phyloP scores from a whole-genome alignment of 2,329 filamentous ascomycete species.

The Seiridium cupressi region DNA sequence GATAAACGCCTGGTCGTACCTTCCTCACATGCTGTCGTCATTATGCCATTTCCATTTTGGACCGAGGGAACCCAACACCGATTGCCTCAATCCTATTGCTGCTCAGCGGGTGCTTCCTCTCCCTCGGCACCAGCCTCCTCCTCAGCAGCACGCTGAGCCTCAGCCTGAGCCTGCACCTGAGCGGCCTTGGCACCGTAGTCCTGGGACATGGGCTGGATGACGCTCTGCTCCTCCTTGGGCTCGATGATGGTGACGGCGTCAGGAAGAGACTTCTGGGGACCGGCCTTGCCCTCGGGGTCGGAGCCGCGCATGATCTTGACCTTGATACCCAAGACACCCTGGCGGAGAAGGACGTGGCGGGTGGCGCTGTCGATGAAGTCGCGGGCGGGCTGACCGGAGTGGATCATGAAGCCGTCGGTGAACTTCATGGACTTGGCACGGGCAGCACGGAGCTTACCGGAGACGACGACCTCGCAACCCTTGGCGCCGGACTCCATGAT shows the following conservation, averaged over 20 bases:
- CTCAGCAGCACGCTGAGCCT: conserved; percentile 54
- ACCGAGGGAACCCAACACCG: conserved; percentile 31
- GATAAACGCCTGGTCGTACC: conserved; percentile 9
- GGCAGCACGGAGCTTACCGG: conserved; percentile 96
- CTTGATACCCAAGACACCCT: conserved; percentile 99
- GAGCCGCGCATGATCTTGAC: conserved; percentile 99
- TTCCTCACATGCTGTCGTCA: conserved; percentile 11
- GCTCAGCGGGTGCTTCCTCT: conserved; percentile 45
- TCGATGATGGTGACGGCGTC: conserved; percentile 99
- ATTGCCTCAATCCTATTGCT: conserved; percentile 39
- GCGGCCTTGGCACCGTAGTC: conserved; percentile 96
- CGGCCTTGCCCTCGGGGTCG: conserved; percentile 98
- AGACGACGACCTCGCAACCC: conserved; percentile 99
- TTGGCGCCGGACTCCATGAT: conserved; percentile 99
- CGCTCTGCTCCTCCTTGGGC: conserved; percentile 98
- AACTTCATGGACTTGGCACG: conserved; percentile 99
- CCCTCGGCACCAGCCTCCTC: conserved; percentile 41
- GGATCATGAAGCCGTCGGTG: conserved; percentile 99
- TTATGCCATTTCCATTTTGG: conserved; percentile 4
- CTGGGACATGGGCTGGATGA: conserved; percentile 93
- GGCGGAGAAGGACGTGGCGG: conserved; percentile 98
- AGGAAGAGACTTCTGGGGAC: conserved; percentile 94
- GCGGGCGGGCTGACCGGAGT: conserved; percentile 99
- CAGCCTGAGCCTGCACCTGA: conserved; percentile 63
- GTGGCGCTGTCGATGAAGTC: conserved; percentile 99